Conservation (phyloP, 805 yeast genomes). For the Sugiyamaella americana region DNA sequence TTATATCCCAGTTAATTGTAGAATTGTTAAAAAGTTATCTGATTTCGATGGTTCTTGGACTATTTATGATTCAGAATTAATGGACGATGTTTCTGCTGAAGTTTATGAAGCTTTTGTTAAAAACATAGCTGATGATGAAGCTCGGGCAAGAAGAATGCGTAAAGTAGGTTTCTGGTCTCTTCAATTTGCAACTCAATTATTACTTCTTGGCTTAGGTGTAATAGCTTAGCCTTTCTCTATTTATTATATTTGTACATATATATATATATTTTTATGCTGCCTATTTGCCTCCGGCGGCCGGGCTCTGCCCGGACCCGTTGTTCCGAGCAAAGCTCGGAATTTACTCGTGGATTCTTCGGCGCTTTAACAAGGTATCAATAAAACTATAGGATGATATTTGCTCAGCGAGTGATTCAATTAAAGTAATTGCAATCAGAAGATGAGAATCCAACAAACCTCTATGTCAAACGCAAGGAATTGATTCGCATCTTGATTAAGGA, state of each 20-base stretch:
- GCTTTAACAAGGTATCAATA: too few species aligned
- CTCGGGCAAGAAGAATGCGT: constrained; percentile 60
- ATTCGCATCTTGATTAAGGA: too few species aligned
- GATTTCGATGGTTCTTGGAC: constrained; percentile 99
- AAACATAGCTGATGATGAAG: constrained; percentile 84
- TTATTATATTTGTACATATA: constrained; percentile 1
- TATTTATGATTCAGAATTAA: constrained; percentile 76
- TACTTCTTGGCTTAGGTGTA: constrained; percentile 78
- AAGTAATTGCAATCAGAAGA: too few species aligned
- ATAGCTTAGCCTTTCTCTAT: constrained; percentile 38
- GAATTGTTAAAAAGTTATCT: constrained; percentile 65
- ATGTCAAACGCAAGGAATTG: too few species aligned
- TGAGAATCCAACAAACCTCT: too few species aligned
- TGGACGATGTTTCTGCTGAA: constrained; percentile 86
- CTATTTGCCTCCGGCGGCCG: neutral
- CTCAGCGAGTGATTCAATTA: too few species aligned
- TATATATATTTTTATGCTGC: neutral
- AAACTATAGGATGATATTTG: too few species aligned
- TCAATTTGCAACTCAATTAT: constrained; percentile 73
- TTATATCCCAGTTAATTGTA: constrained; percentile 78
- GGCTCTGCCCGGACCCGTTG: neutral
- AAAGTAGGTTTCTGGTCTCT: constrained; percentile 92
- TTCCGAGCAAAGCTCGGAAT: too few species aligned
- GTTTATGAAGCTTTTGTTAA: constrained; percentile 87
- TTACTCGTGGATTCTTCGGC: too few species aligned